Evolutionary conservation across 169 alveolate genomes (phyloP), one percentile per base, ranked within the genome.

Genomic region (Eimeria brunetti): DNA sequence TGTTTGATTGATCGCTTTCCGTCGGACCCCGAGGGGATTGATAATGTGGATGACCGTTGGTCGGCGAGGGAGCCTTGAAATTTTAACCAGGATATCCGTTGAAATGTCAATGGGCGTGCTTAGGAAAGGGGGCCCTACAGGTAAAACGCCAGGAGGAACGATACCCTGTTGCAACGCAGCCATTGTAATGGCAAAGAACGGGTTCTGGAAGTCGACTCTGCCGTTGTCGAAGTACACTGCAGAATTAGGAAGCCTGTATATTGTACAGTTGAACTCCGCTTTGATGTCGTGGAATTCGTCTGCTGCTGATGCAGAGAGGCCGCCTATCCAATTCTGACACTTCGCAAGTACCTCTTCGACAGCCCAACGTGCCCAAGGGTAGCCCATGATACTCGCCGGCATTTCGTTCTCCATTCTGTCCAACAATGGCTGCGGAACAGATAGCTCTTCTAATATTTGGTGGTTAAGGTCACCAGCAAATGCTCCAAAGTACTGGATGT

Each of bases 311-410:
- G 60, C 24, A 11, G 38, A 75, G 33, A 76, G 51, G 14, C 41
- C 69, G 20, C 41, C 62, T 2, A 85, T 56, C 62, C 85, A 30
- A 18, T 22, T 67, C 56, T 76, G 91, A 53, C 88, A 56, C 27
- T 60, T 78, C 27, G 85, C 91, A 76, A 96, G 67, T 8, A 96
- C 94, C 81, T 91, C 96, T 53, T 96, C 97, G 24, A 94, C 97
- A 56, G 96, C 97, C 97, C 97, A 96, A 41, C 96, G 94, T 36
- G 95, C 69, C 97, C 97, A 96, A 14, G 97, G 97, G 69, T 96
- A 96, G 16, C 97, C 97, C 36, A 93, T 88, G 67, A 95, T 56
- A 36, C 96, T 67, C 6, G 97, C 96, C 14, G 97, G 97, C 78
- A 96, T 86, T 38, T 89, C 88, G 81, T 95, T 95, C 30, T 95